Conservation (phyloP, 2,329 filamentous ascomycete genomes). For the Leptographium wingfieldii region DNA sequence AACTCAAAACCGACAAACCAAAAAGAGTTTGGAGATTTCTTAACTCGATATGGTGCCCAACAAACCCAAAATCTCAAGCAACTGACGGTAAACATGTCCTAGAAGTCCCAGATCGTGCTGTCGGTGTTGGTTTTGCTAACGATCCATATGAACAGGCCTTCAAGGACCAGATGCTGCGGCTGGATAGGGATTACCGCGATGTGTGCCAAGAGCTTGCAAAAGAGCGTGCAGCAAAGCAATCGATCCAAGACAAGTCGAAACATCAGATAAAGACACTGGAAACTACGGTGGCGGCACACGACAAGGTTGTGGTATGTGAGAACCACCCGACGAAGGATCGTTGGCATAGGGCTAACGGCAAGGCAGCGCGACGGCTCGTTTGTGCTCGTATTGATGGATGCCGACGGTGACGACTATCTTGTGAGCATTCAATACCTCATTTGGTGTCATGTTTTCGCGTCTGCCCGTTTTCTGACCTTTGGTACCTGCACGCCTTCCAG, state of each 20-base stretch:
- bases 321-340: not conserved
- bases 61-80: not conserved
- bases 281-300: not conserved
- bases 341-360: not conserved
- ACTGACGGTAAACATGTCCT: not conserved
- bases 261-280: not conserved
- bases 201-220: not conserved
- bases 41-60: not conserved
- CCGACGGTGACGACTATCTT: slow-evolving; percentile 1
- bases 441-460: not conserved
- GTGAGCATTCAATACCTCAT: not conserved
- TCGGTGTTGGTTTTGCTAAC: not conserved
- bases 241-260: not conserved
- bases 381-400: not conserved
- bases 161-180: not conserved
- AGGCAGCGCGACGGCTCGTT: not conserved
- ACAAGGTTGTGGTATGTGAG: not conserved
- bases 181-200: not conserved
- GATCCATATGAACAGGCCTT: not conserved
- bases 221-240: not conserved
- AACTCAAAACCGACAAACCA: not conserved
- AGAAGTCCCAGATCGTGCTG: not conserved
- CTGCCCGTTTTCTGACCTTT: not conserved
- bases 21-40: not conserved
- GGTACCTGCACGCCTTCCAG: not conserved